Evolutionary conservation across 768 basidiomycete species (phyloP).

Genomic region (Daedaleopsis nitida): DNA sequence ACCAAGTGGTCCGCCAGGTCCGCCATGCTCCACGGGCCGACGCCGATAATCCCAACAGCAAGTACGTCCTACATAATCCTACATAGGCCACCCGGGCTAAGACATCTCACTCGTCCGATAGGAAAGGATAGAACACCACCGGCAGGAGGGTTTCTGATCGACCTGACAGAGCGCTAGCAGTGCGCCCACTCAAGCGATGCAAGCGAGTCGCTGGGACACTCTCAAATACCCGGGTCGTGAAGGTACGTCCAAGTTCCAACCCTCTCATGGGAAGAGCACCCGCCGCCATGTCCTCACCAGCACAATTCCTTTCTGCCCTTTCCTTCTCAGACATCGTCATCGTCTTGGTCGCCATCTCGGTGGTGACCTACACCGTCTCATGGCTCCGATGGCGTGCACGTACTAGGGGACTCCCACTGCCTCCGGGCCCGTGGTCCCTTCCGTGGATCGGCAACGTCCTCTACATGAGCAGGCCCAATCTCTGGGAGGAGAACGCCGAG

Average conservation of each 20-base stretch:
- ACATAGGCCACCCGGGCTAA: no score
- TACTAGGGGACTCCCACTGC: conserved; percentile 9
- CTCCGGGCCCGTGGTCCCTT: conserved; percentile 28
- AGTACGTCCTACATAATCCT: no score
- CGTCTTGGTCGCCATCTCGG: neutral
- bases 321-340: neutral
- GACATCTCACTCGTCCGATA: no score
- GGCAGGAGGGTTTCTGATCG: no score
- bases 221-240: neutral
- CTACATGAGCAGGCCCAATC: conserved; percentile 20
- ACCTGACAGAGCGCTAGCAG: no score
- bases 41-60: no score
- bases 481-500: conserved; percentile 23
- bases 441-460: conserved; percentile 26
- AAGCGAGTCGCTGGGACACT: neutral
- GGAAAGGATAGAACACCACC: no score
- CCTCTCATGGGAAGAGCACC: neutral
- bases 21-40: no score
- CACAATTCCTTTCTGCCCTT: neutral
- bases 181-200: no score
- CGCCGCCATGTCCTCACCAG: neutral
- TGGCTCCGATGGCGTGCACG: neutral
- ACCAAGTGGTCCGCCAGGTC: no score
- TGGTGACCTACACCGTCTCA: neutral
- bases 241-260: neutral